phyloP scores from a whole-genome alignment of 2,329 filamentous ascomycete species.

The Colletotrichum scovillei region DNA sequence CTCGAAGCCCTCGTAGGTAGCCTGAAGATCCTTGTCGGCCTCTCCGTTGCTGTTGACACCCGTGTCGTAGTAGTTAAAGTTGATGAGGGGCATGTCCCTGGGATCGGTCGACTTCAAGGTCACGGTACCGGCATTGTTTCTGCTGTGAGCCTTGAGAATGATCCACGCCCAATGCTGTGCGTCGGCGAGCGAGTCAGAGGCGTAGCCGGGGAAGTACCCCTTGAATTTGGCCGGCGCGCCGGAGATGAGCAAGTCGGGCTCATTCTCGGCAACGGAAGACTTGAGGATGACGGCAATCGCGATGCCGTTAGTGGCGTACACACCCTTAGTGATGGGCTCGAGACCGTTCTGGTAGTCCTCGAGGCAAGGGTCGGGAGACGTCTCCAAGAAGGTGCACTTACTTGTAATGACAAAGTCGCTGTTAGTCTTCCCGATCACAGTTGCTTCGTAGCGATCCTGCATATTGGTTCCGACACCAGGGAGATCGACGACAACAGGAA shows the following conservation, averaged over 20 bases:
- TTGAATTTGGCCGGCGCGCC: slow-evolving; percentile 65
- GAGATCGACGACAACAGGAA: slow-evolving; percentile 56
- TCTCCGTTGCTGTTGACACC: slow-evolving; percentile 58
- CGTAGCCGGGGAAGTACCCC: slow-evolving; percentile 68
- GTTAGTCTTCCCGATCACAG: slow-evolving; percentile 36
- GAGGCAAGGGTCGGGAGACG: slow-evolving; percentile 50
- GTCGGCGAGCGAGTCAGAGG: slow-evolving; percentile 54
- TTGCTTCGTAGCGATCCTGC: slow-evolving; percentile 54
- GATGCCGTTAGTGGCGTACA: slow-evolving; percentile 60
- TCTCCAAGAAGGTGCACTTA: slow-evolving; percentile 46
- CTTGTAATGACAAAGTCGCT: slow-evolving; percentile 43
- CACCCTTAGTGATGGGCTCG: slow-evolving; percentile 42
- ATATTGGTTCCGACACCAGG: slow-evolving; percentile 64
- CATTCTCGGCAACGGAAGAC: slow-evolving; percentile 50
- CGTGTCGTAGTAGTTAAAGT: slow-evolving; percentile 66
- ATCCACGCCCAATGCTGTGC: slow-evolving; percentile 54
- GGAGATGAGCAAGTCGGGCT: slow-evolving; percentile 65
- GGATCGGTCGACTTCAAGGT: slow-evolving; percentile 69
- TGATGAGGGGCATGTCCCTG: slow-evolving; percentile 71
- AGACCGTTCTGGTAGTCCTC: slow-evolving; percentile 42
- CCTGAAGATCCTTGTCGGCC: slow-evolving; percentile 45
- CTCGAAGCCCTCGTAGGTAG: slow-evolving; percentile 46
- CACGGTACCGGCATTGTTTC: slow-evolving; percentile 72
- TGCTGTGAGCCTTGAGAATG: slow-evolving; percentile 63
- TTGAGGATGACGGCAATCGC: slow-evolving; percentile 57